phyloP scores from a whole-genome alignment of 805 yeast genomes.

The Metschnikowia santaceciliae region DNA sequence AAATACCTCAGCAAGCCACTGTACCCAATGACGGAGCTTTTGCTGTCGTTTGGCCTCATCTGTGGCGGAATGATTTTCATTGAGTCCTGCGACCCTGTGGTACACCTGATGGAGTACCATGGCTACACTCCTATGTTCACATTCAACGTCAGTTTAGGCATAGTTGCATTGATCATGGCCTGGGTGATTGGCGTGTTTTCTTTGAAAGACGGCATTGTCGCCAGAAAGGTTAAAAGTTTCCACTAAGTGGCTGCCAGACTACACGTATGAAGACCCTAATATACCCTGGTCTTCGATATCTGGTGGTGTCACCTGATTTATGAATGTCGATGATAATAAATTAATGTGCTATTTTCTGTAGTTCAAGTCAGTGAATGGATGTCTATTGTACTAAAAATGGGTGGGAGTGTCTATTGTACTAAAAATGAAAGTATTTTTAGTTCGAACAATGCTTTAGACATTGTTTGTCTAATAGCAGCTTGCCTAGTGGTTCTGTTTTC shows the following conservation, averaged over 20 bases:
- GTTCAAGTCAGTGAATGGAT: no score
- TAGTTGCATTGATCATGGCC: conserved; percentile 74
- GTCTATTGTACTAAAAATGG: no score
- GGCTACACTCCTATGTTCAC: conserved; percentile 89
- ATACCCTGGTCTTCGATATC: background rate
- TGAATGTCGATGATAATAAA: background rate
- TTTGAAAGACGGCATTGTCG: conserved; percentile 42
- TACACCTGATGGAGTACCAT: conserved; percentile 75
- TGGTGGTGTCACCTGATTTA: background rate
- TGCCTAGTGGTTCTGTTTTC: background rate
- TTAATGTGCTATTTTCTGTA: background rate
- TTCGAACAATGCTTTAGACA: no score
- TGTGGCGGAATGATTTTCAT: conserved; percentile 91
- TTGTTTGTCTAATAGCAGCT: no score
- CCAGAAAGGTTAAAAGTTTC: conserved; percentile 2
- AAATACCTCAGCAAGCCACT: conserved; percentile 25
- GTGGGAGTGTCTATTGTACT: no score
- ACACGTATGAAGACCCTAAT: background rate
- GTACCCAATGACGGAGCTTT: conserved; percentile 82
- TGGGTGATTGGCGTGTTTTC: conserved; percentile 77
- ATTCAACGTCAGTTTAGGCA: conserved; percentile 79
- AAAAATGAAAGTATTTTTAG: no score
- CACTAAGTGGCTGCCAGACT: background rate
- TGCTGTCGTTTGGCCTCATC: conserved; percentile 73
- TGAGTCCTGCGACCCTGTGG: conserved; percentile 85